Evolutionary conservation across 208 protist genomes (phyloP), one percentile per base, ranked within the genome.

Genomic region (Leptomonas pyrrhocoris): DNA sequence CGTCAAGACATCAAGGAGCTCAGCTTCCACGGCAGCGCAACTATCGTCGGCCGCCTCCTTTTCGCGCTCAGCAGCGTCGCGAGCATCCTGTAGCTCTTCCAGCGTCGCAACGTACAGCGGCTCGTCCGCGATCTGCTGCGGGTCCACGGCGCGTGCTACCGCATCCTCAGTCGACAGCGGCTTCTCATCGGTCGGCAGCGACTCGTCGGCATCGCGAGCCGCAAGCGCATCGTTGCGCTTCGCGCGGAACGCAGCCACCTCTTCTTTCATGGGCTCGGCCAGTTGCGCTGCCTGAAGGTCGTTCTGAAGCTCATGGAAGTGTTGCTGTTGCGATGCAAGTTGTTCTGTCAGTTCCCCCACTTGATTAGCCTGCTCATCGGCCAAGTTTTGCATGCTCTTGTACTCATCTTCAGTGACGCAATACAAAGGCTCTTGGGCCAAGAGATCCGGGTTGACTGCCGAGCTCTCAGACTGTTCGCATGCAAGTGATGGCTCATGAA

Each of bases 221-320:
- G 59, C 62, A 51, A 74, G 55, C 69, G 74, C 74, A n/a, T 68
- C 71, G 73, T 67, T 72, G 53, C 77, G 77, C 70, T 58, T 75
- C 61, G 55, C 51, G 43, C 64, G 64, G 51, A 69, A 69, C 15
- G 62, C 62, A 16, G 25, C 59, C 1, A 65, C 45, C 31, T 65
- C 59, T n/a, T n/a, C n/a, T n/a, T n/a, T n/a, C n/a, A n/a, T n/a
- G n/a, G n/a, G n/a, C 43, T 54, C 49, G 23, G 23, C 49, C 13
- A 54, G 49, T 23, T 54, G 25, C 49, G 49, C 49, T 16, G 49
- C 40, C 23, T 46, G 16, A 12, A 62, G 38, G 2, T 8, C 13
- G 11, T 23, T 30, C 7, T 36, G 23, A 1, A 62, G 11, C 9
- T 46, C 13, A 7, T 2, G 16, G 7, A 25, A 11, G 5, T 49